Base-by-base conservation (phyloP, 2,329 filamentous ascomycete species). In the Hypoxylon sp. region DNA sequence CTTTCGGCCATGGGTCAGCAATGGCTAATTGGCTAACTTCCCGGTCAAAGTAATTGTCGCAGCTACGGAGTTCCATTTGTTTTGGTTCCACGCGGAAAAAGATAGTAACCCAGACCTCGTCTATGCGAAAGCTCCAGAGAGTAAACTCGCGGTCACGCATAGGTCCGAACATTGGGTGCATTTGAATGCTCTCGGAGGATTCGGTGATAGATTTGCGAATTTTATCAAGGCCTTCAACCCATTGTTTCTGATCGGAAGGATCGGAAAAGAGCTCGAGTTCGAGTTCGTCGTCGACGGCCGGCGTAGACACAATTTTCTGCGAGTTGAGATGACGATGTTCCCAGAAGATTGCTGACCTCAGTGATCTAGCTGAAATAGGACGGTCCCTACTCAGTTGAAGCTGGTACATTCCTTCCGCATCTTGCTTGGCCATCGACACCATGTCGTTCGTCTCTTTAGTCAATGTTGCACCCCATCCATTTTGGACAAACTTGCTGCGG, bases 291-390 rank as follows among this genome's bases (percentile, higher is more conserved):
- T 74, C 69, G 14, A 69, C 12, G 0, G 68, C 48, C 0, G 74
- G 74, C 1, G 69, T 75, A 0, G 70, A 74, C 23, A 75, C 45
- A 4, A 71, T 55, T 0, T 1, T 1, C 7, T 37, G 61, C 4
- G 70, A 29, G 2, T 3, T 2, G 2, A 74, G 52, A 21, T 72
- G 67, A 12, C 70, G 61, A 25, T 71, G 73, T 52, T 75, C 73
- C 73, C 73, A 75, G 53, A 74, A 74, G 5, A 75, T 9, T 2
- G 66, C 73, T 3, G 72, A 64, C 2, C 70, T 61, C 0, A 75
- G 46, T 4, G 67, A 68, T 7, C 56, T 51, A 0, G 55, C 5
- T 1, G 68, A 63, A 1, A 75, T 60, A 2, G 69, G 59, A 1
- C 64, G 58, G 1, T 68, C 51, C n/a, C 69, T 61, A 0, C 59